Base-by-base conservation (phyloP, 306 rosid species). In the Canavalia gladiata region DNA sequence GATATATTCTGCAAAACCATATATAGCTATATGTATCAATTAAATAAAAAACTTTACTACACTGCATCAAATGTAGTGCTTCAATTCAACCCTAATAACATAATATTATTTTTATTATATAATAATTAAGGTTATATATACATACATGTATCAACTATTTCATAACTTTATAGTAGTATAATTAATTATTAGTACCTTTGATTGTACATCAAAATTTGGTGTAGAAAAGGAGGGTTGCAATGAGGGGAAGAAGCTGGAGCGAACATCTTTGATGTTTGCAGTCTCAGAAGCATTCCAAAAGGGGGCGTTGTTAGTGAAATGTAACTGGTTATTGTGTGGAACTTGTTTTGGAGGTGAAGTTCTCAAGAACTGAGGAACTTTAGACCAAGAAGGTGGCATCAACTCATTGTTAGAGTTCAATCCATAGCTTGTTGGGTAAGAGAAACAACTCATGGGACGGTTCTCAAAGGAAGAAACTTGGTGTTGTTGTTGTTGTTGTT, bases 221-320 rank as follows among this genome's bases (percentile, higher is more conserved):
- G 91, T 8, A 46, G 90, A 81, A 70, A 88, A 93, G 71, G 89
- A 88, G 12, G 86, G 89, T 50, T 94, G 98, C 87, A 89, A 71
- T 2, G 94, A 75, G 2, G 98, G 93, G 83, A 87, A 92, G 59
- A 90, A 90, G 81, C 55, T 67, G 1, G 96, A 75, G 28, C 91
- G 55, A 55, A 77, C 89, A 57, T 93, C 98, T 77, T 95, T 95
- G 59, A 88, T 84, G 81, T 92, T 29, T 47, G 81, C 72, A 39
- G 88, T 65, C 47, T 91, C 96, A 37, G 99, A 89, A 28, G 97
- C 92, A 66, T 94, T 96, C 98, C 99, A 93, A 77, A 92, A 93
- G 18, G 97, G 85, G 4, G 97, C 91, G 84, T 87, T 87, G 66
- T 96, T 96, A 1, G 97, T 87, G 84, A 96, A 92, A 66, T 92